Evolutionary conservation across 2,329 filamentous ascomycete species (phyloP).

Genomic region (Rhynchosporium graminicola): DNA sequence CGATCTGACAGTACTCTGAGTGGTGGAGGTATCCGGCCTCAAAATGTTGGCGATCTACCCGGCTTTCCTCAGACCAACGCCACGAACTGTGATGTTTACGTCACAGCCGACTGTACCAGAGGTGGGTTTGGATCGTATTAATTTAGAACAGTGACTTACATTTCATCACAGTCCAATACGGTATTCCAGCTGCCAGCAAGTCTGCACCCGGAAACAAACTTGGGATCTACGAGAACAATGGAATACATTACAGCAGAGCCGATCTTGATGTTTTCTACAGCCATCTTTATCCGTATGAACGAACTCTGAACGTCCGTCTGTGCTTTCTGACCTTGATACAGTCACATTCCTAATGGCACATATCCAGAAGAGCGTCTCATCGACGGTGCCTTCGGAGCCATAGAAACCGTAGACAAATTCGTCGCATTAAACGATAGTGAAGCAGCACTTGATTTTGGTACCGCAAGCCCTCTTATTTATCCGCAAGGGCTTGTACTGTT

Average conservation of each 20-base stretch:
- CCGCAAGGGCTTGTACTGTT: conserved; percentile 51
- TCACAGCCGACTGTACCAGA: conserved; percentile 33
- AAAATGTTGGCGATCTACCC: conserved; percentile 28
- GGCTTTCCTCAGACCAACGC: conserved; percentile 31
- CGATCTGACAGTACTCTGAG: conserved; percentile 13
- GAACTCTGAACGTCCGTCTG: neutral
- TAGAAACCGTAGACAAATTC: conserved; percentile 27
- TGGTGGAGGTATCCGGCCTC: conserved; percentile 11
- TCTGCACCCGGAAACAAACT: conserved; percentile 45
- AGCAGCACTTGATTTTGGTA: conserved; percentile 48
- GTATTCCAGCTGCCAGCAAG: conserved; percentile 44
- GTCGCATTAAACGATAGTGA: conserved; percentile 38
- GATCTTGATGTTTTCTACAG: conserved; percentile 47
- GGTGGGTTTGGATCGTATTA: conserved; percentile 19
- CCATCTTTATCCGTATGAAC: conserved; percentile 38
- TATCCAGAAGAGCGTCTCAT: conserved; percentile 44
- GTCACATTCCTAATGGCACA: conserved; percentile 45
- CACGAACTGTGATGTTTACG: conserved; percentile 32
- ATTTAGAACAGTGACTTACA: neutral
- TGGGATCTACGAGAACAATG: conserved; percentile 48
- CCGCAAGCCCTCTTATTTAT: conserved; percentile 50
- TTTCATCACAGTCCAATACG: conserved; percentile 43
- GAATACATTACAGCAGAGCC: conserved; percentile 48
- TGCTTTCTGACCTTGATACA: conserved; percentile 18
- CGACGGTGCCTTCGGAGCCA: conserved; percentile 45